phyloP scores from a whole-genome alignment of 2,329 filamentous ascomycete species.

The Microthyrium microscopicum region DNA sequence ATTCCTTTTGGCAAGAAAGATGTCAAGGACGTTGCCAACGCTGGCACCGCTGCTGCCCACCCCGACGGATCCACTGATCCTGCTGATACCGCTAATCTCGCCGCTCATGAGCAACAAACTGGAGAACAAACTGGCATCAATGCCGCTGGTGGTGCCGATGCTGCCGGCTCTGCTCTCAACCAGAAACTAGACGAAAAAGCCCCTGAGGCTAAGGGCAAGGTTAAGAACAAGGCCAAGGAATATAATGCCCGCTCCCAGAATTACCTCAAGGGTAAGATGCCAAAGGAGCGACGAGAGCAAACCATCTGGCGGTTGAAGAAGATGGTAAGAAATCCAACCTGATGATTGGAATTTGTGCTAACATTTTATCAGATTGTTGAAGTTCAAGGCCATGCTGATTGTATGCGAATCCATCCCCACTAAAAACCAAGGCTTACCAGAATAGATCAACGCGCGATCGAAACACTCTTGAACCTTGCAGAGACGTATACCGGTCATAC shows the following conservation, averaged over 20 bases:
- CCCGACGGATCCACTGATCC: constrained; percentile 38
- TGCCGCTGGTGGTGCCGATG: constrained; percentile 28
- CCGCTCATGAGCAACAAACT: constrained; percentile 32
- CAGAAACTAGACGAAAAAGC: constrained; percentile 45
- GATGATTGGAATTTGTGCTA: no score
- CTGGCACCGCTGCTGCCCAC: constrained; percentile 41
- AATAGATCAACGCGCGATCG: constrained; percentile 67
- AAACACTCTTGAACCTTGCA: constrained; percentile 67
- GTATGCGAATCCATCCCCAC: constrained; percentile 24
- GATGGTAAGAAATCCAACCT: no score
- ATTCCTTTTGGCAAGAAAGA: constrained; percentile 42
- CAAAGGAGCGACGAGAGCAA: constrained; percentile 83
- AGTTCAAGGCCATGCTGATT: constrained; percentile 88
- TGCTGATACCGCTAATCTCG: constrained; percentile 34
- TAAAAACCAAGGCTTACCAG: not conserved
- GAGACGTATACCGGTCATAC: constrained; percentile 72
- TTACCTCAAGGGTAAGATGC: constrained; percentile 76
- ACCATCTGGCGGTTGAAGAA: constrained; percentile 89
- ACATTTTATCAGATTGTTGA: no score
- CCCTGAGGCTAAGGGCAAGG: constrained; percentile 42
- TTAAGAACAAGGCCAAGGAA: constrained; percentile 20
- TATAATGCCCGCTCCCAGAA: constrained; percentile 40
- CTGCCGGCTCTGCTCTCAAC: constrained; percentile 30
- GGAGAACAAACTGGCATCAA: constrained; percentile 33
- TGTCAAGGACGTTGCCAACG: constrained; percentile 39